A percentile compares a stretch with the other conserved stretches of the same genome.
Conservation (phyloP, 1,284 basidiomycete genomes). For the Boletus sp. region DNA sequence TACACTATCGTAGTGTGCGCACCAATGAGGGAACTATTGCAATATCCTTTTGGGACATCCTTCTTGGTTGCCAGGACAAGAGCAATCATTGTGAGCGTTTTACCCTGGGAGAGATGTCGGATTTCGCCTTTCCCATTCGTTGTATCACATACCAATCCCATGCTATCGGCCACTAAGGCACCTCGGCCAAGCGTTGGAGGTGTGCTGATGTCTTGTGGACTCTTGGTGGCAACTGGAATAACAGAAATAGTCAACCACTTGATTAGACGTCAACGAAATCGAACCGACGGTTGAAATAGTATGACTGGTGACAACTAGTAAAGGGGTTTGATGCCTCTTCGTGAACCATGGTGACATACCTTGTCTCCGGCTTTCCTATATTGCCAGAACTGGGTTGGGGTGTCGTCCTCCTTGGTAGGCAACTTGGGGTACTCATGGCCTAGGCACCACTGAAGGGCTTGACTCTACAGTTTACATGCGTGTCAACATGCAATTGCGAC, state of each 20-base stretch:
- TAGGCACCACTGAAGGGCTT: conserved; percentile 78
- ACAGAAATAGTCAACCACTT: not conserved
- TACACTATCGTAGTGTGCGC: conserved; percentile 16
- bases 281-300: conserved; percentile 63
- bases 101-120: conserved; percentile 50
- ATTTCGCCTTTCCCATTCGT: not conserved
- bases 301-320: conserved; percentile 36
- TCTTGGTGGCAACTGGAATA: conserved; percentile 68
- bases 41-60: conserved; percentile 54
- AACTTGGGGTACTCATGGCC: conserved; percentile 70
- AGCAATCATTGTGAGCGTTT: conserved; percentile 79
- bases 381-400: conserved; percentile 87
- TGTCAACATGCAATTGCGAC: conserved; percentile 3
- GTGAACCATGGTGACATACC: conserved; percentile 34
- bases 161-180: conserved; percentile 83
- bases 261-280: not conserved
- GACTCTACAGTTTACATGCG: conserved; percentile 44
- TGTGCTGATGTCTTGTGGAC: conserved; percentile 53
- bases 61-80: conserved; percentile 72
- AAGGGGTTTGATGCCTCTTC: not conserved
- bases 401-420: conserved; percentile 61
- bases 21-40: conserved; percentile 75
- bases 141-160: conserved; percentile 56
- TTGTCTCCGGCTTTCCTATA: conserved; percentile 50
- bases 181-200: conserved; percentile 73